phyloP scores from a whole-genome alignment of 2,329 filamentous ascomycete species.

The Colletotrichum sojae region DNA sequence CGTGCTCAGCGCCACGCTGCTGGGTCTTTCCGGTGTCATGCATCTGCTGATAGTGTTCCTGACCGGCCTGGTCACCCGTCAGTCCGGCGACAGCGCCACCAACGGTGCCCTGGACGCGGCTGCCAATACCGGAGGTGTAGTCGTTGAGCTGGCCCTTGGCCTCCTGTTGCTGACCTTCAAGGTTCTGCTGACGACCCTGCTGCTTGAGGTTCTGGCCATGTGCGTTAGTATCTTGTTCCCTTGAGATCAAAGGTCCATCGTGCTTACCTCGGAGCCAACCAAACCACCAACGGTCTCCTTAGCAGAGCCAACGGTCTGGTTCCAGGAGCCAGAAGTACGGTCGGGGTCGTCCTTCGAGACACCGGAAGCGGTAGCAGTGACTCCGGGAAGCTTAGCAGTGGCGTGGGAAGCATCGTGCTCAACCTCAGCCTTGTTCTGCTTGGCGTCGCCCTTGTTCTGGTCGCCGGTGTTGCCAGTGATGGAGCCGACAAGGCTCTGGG shows the following conservation, averaged over 20 bases:
- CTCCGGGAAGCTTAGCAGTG: slow-evolving; percentile 79
- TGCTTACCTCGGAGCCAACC: slow-evolving; percentile 77
- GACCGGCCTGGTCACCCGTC: slow-evolving; percentile 76
- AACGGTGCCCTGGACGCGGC: slow-evolving; percentile 79
- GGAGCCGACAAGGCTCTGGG: slow-evolving; percentile 79
- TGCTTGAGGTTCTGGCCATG: slow-evolving; percentile 74
- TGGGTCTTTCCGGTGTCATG: slow-evolving; percentile 88
- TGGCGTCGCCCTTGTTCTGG: slow-evolving; percentile 74
- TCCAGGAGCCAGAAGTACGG: slow-evolving; percentile 81
- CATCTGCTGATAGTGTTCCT: slow-evolving; percentile 75
- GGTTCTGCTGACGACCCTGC: slow-evolving; percentile 82
- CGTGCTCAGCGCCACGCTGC: slow-evolving; percentile 86
- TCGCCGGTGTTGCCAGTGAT: slow-evolving; percentile 81
- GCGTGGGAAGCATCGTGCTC: slow-evolving; percentile 84
- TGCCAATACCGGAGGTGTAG: slow-evolving; percentile 74
- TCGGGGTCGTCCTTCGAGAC: slow-evolving; percentile 80
- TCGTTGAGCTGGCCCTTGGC: slow-evolving; percentile 86
- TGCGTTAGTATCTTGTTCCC: neutral
- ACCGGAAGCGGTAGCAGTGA: slow-evolving; percentile 78
- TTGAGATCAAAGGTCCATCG: neutral
- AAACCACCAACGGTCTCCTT: slow-evolving; percentile 87
- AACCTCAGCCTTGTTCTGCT: slow-evolving; percentile 74
- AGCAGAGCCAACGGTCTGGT: slow-evolving; percentile 88
- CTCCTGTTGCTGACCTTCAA: slow-evolving; percentile 84
- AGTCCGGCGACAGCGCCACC: slow-evolving; percentile 80